Conservation (phyloP, 1,139 yeast species). For the Yamadazyma atlantica region DNA sequence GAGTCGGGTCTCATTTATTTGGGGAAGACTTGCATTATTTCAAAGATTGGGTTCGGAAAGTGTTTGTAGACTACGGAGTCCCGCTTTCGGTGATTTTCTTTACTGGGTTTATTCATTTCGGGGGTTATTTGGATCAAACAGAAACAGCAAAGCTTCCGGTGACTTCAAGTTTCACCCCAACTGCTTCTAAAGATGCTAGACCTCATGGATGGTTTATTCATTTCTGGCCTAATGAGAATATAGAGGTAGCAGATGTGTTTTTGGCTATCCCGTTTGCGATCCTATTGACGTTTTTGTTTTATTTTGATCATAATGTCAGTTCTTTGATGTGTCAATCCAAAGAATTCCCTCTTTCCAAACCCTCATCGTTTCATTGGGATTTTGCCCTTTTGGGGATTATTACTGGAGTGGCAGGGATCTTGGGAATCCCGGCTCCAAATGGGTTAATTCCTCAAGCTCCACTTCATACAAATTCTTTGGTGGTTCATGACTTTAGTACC, state of each 20-base stretch:
- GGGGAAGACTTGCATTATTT: conserved; percentile 63
- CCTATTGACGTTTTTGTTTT: conserved; percentile 76
- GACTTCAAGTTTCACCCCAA: conserved; percentile 76
- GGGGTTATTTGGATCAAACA: conserved; percentile 60
- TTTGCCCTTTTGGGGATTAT: conserved; percentile 79
- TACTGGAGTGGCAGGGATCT: conserved; percentile 80
- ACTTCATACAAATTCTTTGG: conserved; percentile 76
- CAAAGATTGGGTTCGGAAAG: conserved; percentile 58
- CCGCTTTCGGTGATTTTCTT: conserved; percentile 83
- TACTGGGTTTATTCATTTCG: conserved; percentile 89
- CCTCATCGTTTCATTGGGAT: conserved; percentile 93
- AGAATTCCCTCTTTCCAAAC: conserved; percentile 78
- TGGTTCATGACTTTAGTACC: conserved; percentile 51
- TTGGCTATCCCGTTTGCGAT: conserved; percentile 92
- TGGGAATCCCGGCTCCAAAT: conserved; percentile 95
- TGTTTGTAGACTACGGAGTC: conserved; percentile 82
- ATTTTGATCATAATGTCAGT: conserved; percentile 94
- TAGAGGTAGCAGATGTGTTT: conserved; percentile 73
- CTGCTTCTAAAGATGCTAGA: conserved; percentile 39
- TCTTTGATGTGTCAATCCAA: conserved; percentile 87
- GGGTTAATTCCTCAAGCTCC: conserved; percentile 98
- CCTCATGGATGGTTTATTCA: conserved; percentile 73
- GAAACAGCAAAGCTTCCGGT: conserved; percentile 65
- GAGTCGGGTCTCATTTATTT: conserved; percentile 61
- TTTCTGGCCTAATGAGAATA: conserved; percentile 63